Base-by-base conservation (phyloP, 305 asterid genomes). In the Plantago rigida region DNA sequence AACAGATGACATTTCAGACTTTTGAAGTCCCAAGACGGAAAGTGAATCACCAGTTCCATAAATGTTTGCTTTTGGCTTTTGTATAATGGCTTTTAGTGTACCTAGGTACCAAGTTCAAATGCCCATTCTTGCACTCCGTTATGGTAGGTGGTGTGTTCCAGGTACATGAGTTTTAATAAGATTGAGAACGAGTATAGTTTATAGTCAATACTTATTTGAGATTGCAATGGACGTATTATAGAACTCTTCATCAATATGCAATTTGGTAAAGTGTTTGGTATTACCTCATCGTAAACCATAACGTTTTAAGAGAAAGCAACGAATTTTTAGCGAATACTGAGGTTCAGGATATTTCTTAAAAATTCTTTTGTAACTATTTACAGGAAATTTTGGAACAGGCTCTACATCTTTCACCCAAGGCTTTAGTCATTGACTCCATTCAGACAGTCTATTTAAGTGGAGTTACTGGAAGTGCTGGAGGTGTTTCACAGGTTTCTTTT, bases 301-400 rank as follows among this genome's bases (percentile, higher is more conserved):
- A 36, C 26, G 2, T 22, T 22, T 22, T 22, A 22, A 22, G 26
- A 22, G 26, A 22, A 22, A 22, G 26, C 26, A 1, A 22, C 26
- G 1, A 1, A 22, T 36, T 4, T 36, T 1, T 6, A 36, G 9
- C 29, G 13, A 8, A 5, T 52, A 26, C 58, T 26, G 41, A 39
- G 42, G 36, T 53, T 53, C 44, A 53, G 13, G 11, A 13, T 26
- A 53, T 29, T 51, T 9, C 58, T 53, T 53, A 15, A 36, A 8
- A 36, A 36, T 36, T 36, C 4, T 53, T 26, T 12, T 39, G 2
- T 52, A 10, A 2, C 31, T 13, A 68, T 76, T 78, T 28, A 59
- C 89, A 92, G 99, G 99, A 88, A 70, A 86, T 92, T 78, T 67
- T 92, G 52, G 84, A 77, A 72, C 88, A 92, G 72, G 74, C 87